Conservation (phyloP, 805 yeast species). For the Starmera quercuum region DNA sequence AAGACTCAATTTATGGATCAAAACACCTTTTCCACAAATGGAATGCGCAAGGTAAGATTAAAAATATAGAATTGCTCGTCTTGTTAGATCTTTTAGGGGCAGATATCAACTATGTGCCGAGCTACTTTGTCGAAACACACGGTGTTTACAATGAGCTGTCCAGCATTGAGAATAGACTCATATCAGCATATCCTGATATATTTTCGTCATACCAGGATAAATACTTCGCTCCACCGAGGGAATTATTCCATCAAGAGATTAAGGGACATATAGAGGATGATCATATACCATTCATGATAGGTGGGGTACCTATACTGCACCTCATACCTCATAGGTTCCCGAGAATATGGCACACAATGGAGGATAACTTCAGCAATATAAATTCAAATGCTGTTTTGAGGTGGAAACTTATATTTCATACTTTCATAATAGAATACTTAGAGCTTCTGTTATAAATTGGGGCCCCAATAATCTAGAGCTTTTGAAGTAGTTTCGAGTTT, state of each 20-base stretch:
- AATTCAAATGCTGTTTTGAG: conserved; percentile 31
- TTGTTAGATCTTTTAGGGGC: conserved; percentile 46
- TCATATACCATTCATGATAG: conserved; percentile 41
- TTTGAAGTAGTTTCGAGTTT: too few species aligned
- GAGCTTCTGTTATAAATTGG: conserved; percentile 9
- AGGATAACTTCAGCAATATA: conserved; percentile 37
- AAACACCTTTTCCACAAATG: conserved; percentile 37
- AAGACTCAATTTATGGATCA: conserved; percentile 52
- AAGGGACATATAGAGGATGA: conserved; percentile 35
- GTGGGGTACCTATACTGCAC: conserved; percentile 43
- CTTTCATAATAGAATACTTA: conserved; percentile 28
- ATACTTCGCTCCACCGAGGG: conserved; percentile 9
- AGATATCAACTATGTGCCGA: conserved; percentile 22
- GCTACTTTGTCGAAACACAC: conserved; percentile 36
- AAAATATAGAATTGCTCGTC: conserved; percentile 36
- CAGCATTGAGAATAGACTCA: conserved; percentile 23
- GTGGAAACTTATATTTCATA: conserved; percentile 37
- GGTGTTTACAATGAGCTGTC: conserved; percentile 28
- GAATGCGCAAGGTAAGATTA: conserved; percentile 19
- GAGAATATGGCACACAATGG: conserved; percentile 40
- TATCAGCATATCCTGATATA: conserved; percentile 4
- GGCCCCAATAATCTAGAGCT: too few species aligned
- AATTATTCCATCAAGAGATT: conserved; percentile 9
- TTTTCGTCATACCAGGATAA: conserved; percentile 2
- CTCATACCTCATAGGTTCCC: conserved; percentile 49